Evolutionary conservation across 441 rosid species (phyloP).

Genomic region (Pelargonium citronellum): DNA sequence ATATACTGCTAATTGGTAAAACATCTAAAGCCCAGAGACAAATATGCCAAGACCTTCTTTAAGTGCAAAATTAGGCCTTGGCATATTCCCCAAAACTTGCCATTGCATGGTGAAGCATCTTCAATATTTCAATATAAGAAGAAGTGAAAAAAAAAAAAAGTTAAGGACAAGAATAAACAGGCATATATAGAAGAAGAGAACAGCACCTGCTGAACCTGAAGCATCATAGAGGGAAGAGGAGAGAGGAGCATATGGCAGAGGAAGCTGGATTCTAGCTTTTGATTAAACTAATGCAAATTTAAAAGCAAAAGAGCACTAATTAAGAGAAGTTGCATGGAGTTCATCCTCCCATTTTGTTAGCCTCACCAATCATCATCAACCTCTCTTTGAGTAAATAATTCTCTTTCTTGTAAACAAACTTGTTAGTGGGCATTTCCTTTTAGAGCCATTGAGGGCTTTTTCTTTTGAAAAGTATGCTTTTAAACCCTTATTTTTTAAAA

Average conservation of each 20-base stretch:
- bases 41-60: neutral
- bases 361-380: conserved; percentile 41
- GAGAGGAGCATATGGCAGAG: neutral
- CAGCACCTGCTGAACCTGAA: conserved; percentile 20
- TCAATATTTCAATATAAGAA: conserved; percentile 1
- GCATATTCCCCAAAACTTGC: conserved; percentile 30
- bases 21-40: too few species aligned
- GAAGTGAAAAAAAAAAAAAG: too few species aligned
- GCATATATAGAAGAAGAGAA: conserved; percentile 5
- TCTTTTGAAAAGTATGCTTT: conserved; percentile 40
- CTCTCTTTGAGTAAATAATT: conserved; percentile 24
- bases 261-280: conserved; percentile 20
- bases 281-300: conserved; percentile 24
- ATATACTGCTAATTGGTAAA: too few species aligned
- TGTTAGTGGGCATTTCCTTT: conserved; percentile 76
- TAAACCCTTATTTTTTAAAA: conserved; percentile 16
- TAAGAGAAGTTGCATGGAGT: conserved; percentile 14
- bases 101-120: conserved; percentile 35
- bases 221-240: conserved; percentile 35
- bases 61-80: conserved; percentile 21
- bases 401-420: conserved; percentile 32
- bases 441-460: conserved; percentile 30
- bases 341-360: conserved; percentile 27
- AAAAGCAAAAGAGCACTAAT: conserved; percentile 20
- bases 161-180: conserved; percentile 19